phyloP scores from a whole-genome alignment of 2,329 filamentous ascomycete species.

The Pseudogymnoascus sp. region DNA sequence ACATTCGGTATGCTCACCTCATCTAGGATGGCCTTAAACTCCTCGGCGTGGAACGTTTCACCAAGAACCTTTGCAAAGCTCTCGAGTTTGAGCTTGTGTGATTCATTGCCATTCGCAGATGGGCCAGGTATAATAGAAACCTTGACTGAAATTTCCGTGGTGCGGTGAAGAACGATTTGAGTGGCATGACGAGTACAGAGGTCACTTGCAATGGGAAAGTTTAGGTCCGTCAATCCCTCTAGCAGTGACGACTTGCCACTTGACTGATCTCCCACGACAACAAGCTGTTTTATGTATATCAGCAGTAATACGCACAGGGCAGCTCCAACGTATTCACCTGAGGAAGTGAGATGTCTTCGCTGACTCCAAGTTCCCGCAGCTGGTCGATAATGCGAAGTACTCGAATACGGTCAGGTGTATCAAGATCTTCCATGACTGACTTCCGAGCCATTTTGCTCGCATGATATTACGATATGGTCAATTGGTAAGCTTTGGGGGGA shows the following conservation, averaged over 20 bases:
- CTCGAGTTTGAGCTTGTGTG: background rate
- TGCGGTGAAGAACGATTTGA: conserved; percentile 31
- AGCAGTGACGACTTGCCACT: conserved; percentile 29
- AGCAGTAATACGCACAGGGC: background rate
- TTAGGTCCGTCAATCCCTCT: conserved; percentile 28
- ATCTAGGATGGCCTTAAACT: conserved; percentile 4
- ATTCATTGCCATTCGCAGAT: background rate
- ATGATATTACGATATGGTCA: no score
- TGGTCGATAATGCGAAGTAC: no score
- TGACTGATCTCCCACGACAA: conserved; percentile 33
- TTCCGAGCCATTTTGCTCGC: no score
- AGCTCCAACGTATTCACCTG: no score
- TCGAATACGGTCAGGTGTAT: no score
- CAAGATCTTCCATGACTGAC: no score
- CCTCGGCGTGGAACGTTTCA: background rate
- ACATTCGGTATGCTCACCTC: background rate
- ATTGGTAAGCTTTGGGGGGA: no score
- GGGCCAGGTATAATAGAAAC: conserved; percentile 10
- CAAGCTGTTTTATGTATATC: conserved; percentile 29
- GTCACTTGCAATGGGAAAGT: conserved; percentile 31
- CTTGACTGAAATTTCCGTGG: background rate
- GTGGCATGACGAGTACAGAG: conserved; percentile 37
- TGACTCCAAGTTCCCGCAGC: no score
- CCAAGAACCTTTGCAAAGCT: background rate
- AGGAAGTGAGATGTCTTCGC: no score